phyloP scores from a whole-genome alignment of 2,329 filamentous ascomycete species.

The Fusarium decemcellulare region DNA sequence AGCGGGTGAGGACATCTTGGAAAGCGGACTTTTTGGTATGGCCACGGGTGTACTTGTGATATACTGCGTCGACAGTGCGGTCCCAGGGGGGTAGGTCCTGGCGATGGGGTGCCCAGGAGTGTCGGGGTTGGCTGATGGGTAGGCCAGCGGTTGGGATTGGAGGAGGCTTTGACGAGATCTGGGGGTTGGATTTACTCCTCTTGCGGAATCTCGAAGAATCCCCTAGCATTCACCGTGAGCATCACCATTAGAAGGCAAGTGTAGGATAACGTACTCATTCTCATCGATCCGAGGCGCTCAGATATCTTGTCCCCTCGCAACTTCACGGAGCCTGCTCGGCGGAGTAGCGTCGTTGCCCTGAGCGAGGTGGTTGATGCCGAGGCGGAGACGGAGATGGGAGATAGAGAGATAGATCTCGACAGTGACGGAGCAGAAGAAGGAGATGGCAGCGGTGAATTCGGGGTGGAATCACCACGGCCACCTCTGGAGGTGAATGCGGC shows the following conservation, averaged over 20 bases:
- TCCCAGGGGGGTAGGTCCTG: constrained; percentile 52
- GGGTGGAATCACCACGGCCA: no score
- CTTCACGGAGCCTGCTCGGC: constrained; percentile 28
- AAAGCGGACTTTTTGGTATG: constrained; percentile 25
- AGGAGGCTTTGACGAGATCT: background rate
- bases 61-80: constrained; percentile 54
- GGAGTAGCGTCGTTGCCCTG: constrained; percentile 1
- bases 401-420: background rate
- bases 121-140: background rate
- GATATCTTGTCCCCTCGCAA: constrained; percentile 12
- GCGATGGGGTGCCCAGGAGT: constrained; percentile 15
- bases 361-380: constrained; percentile 29
- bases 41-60: constrained; percentile 41
- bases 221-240: background rate
- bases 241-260: background rate
- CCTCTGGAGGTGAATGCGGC: no score
- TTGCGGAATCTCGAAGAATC: constrained; percentile 17
- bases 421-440: background rate
- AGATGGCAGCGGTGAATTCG: no score
- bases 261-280: constrained; percentile 34
- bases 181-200: constrained; percentile 34
- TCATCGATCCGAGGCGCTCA: constrained; percentile 25
- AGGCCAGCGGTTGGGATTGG: constrained; percentile 7
- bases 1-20: constrained; percentile 36
- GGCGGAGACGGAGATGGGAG: background rate